Evolutionary conservation across 2,329 filamentous ascomycete genomes (phyloP).

Genomic region (Paraconiothyrium sp.): DNA sequence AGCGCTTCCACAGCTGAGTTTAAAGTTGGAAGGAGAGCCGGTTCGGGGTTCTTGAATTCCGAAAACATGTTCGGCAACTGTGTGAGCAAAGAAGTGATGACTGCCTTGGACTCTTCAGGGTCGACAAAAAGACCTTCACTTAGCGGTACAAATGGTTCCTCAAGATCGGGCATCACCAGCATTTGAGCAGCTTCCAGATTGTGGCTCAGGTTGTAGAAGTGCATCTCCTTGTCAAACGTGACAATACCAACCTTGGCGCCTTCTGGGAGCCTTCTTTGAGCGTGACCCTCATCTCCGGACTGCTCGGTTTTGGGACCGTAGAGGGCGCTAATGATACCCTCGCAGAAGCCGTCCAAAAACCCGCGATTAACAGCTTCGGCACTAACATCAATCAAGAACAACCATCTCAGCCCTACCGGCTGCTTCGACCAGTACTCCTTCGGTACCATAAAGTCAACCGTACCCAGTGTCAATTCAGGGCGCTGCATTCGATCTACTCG

Average conservation of each 20-base stretch:
- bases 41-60: slow-evolving; percentile 87
- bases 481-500: slow-evolving; percentile 88
- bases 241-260: slow-evolving; percentile 93
- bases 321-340: slow-evolving; percentile 84
- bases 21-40: slow-evolving; percentile 83
- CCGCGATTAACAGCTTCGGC: slow-evolving; percentile 92
- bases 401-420: slow-evolving; percentile 84
- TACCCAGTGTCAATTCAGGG: slow-evolving; percentile 88
- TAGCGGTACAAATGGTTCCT: slow-evolving; percentile 94
- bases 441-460: slow-evolving; percentile 94
- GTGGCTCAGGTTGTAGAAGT: slow-evolving; percentile 94
- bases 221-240: slow-evolving; percentile 94
- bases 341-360: slow-evolving; percentile 88
- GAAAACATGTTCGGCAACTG: slow-evolving; percentile 88
- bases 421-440: slow-evolving; percentile 99
- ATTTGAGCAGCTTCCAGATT: slow-evolving; percentile 89
- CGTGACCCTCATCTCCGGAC: slow-evolving; percentile 59
- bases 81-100: slow-evolving; percentile 87
- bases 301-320: slow-evolving; percentile 70
- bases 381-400: slow-evolving; percentile 94
- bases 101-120: slow-evolving; percentile 84
- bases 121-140: slow-evolving; percentile 95
- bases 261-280: slow-evolving; percentile 69
- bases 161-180: slow-evolving; percentile 97
- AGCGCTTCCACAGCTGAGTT: slow-evolving; percentile 86